Percentiles rank a stretch among this genome's conserved stretches.
These are phyloP conservation scores for Hymenoscyphus albidus DNA, from an alignment of 2,329 filamentous ascomycete species.

Conservation along the genomic window DNA sequence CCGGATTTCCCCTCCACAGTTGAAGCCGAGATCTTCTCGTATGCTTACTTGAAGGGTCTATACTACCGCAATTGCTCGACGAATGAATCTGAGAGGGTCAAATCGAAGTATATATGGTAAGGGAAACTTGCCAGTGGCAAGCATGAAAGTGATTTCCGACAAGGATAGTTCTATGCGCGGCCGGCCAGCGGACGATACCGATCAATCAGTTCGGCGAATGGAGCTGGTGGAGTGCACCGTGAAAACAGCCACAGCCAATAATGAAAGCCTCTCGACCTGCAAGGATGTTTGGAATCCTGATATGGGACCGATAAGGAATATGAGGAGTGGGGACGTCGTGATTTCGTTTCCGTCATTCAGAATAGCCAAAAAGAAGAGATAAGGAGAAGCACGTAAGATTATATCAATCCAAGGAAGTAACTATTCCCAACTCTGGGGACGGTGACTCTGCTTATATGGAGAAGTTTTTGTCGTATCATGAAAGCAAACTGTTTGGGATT, in stretches of 20 bases:
- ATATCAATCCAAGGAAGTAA: not conserved
- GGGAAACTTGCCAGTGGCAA: slow-evolving; percentile 15
- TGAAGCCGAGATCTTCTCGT: not conserved
- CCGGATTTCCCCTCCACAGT: not conserved
- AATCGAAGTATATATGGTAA: slow-evolving; percentile 20
- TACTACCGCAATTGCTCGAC: not conserved
- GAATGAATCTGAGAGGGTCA: slow-evolving; percentile 7
- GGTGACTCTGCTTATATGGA: not conserved
- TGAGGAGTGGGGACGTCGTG: not conserved
- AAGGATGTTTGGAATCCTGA: slow-evolving; percentile 9
- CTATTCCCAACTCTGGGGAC: not conserved
- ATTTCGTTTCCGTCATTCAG: slow-evolving; percentile 2
- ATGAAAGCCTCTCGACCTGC: slow-evolving; percentile 4
- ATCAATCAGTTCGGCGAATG: slow-evolving; percentile 17
- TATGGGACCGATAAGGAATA: slow-evolving; percentile 5
- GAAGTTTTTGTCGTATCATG: not conserved
- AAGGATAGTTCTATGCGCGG: slow-evolving; percentile 20
- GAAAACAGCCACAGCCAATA: slow-evolving; percentile 10
- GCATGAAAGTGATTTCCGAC: slow-evolving; percentile 17
- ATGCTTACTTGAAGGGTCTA: not conserved
- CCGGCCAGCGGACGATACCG: slow-evolving; percentile 26
- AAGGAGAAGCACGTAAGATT: not conserved
- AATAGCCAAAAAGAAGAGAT: slow-evolving; percentile 2
- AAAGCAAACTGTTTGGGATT: not conserved
- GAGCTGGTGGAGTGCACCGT: slow-evolving; percentile 26